These are phyloP conservation scores for Colletotrichum ledebouriae DNA, from an alignment of 2,329 filamentous ascomycete species.

Conservation along the genomic window DNA sequence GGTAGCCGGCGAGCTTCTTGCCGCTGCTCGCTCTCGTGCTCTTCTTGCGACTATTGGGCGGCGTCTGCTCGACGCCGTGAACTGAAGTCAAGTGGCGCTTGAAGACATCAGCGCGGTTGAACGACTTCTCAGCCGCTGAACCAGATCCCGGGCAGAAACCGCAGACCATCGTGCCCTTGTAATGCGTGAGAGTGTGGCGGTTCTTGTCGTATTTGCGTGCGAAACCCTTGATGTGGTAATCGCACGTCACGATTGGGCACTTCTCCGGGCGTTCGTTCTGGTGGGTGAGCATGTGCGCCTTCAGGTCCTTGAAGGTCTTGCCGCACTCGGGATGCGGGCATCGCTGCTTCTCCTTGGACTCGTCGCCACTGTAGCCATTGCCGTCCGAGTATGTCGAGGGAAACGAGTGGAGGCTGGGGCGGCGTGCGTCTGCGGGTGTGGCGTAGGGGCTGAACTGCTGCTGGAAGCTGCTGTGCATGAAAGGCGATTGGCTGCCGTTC, in stretches of 20 bases:
- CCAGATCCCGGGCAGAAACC: constrained; percentile 93
- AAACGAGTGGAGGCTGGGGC: constrained; percentile 76
- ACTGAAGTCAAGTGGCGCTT: constrained; percentile 93
- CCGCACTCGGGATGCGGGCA: constrained; percentile 90
- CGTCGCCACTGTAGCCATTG: constrained; percentile 72
- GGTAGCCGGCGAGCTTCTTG: constrained; percentile 79
- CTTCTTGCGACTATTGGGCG: constrained; percentile 91
- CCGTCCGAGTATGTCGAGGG: constrained; percentile 71
- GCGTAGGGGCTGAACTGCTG: constrained; percentile 69
- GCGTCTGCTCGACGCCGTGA: constrained; percentile 92
- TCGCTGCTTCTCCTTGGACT: constrained; percentile 76
- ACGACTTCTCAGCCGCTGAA: constrained; percentile 91
- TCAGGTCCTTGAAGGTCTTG: constrained; percentile 89
- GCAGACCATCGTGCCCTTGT: constrained; percentile 98
- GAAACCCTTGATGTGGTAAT: constrained; percentile 93
- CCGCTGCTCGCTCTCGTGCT: constrained; percentile 55
- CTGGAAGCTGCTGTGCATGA: constrained; percentile 68
- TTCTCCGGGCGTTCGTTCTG: constrained; percentile 93
- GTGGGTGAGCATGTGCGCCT: constrained; percentile 95
- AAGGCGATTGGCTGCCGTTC: constrained; percentile 75
- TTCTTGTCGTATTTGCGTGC: constrained; percentile 98
- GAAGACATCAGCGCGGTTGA: constrained; percentile 96
- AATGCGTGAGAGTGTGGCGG: constrained; percentile 92
- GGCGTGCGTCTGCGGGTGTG: constrained; percentile 64
- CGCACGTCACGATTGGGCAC: constrained; percentile 91